These are phyloP conservation scores for Dipteronia dyeriana DNA, from an alignment of 345 rosid species.

Conservation along the genomic window DNA sequence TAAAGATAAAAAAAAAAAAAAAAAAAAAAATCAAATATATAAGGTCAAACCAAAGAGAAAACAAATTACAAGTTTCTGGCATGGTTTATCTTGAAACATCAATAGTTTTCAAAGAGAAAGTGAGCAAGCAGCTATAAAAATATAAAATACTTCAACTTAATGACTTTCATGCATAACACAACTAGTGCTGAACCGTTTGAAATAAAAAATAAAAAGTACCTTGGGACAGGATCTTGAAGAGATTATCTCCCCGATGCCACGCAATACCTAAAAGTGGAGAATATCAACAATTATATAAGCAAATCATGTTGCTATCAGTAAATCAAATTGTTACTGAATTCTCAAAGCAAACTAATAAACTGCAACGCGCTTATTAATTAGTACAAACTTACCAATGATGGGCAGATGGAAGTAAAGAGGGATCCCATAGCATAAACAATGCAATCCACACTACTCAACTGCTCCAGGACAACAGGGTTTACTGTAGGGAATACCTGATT, in stretches of 20 bases:
- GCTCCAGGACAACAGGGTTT: constrained; percentile 79
- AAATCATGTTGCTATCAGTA: neutral
- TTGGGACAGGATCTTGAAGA: constrained; percentile 79
- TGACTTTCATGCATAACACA: neutral
- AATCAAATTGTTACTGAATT: neutral
- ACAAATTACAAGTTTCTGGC: neutral
- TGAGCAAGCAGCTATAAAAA: constrained; percentile 1
- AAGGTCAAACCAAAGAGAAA: neutral
- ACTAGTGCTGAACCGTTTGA: too few species aligned
- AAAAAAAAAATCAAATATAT: neutral
- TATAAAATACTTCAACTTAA: neutral
- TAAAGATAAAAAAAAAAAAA: neutral
- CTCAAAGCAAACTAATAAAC: neutral
- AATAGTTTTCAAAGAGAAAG: neutral
- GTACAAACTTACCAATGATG: constrained; percentile 64
- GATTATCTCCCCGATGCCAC: constrained; percentile 85
- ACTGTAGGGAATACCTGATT: constrained; percentile 78
- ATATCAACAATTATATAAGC: neutral
- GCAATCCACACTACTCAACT: constrained; percentile 75
- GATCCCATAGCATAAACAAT: constrained; percentile 97
- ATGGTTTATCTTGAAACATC: neutral
- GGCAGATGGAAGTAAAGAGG: constrained; percentile 93
- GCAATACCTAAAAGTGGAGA: constrained; percentile 57
- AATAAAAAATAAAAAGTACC: constrained; percentile 38
- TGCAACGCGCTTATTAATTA: neutral